phyloP scores from a whole-genome alignment of 2,329 filamentous ascomycete species.

The Tolypocladium ovalisporum region DNA sequence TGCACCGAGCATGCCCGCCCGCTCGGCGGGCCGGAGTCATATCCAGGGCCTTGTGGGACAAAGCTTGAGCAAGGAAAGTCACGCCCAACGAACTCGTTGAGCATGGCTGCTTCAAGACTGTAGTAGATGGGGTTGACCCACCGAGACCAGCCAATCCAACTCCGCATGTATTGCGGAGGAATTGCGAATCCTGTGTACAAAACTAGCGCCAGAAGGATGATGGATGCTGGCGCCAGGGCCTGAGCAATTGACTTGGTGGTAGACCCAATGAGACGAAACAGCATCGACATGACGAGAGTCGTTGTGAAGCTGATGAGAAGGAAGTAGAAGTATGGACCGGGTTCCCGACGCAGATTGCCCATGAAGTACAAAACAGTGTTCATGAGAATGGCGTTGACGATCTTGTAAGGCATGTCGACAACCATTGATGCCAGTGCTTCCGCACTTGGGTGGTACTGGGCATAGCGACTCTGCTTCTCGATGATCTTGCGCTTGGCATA shows the following conservation, averaged over 20 bases:
- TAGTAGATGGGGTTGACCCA: constrained; percentile 56
- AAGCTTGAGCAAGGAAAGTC: constrained; percentile 13
- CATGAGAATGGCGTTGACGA: constrained; percentile 14
- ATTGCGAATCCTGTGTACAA: constrained; percentile 39
- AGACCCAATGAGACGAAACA: background rate
- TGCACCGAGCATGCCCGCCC: background rate
- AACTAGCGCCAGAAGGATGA: constrained; percentile 17
- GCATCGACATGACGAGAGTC: background rate
- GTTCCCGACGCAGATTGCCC: background rate
- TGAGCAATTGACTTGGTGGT: background rate
- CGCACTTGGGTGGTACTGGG: constrained; percentile 24
- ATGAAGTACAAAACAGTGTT: background rate
- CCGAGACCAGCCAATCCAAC: constrained; percentile 59
- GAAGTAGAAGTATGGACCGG: background rate
- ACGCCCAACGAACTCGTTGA: constrained; percentile 49
- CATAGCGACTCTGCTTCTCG: constrained; percentile 28
- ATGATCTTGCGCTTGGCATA: constrained; percentile 26
- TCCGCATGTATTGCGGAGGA: constrained; percentile 37
- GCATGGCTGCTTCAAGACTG: constrained; percentile 54
- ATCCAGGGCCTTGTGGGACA: background rate
- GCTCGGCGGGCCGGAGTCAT: background rate
- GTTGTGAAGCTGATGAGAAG: background rate
- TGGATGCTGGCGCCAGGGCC: background rate
- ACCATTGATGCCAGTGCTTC: constrained; percentile 25
- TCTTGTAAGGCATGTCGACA: constrained; percentile 32